Evolutionary conservation across 805 yeast genomes (phyloP).

Genomic region (Kuraishia ogatae): DNA sequence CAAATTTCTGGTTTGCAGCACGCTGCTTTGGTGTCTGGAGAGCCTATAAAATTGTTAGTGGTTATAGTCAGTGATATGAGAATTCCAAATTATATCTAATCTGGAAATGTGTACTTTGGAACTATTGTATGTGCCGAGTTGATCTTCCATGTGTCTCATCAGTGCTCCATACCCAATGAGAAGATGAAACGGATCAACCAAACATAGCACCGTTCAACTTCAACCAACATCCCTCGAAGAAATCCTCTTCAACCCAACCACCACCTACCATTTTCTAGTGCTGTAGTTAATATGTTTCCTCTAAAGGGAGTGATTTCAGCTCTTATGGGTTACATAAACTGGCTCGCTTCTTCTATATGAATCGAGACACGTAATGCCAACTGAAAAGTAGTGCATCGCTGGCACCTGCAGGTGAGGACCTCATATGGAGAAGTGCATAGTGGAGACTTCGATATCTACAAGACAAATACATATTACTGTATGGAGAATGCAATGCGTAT

Average conservation of each 20-base stretch:
- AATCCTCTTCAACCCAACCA: no score
- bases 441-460: no score
- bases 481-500: no score
- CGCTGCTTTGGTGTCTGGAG: conserved; percentile 82
- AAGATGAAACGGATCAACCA: no score
- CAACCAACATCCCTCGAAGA: not conserved
- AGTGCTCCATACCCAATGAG: no score
- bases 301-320: not conserved
- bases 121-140: no score
- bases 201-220: not conserved
- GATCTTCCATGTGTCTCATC: no score
- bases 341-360: no score
- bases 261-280: not conserved
- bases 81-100: no score
- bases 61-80: no score
- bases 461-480: no score
- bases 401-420: not conserved
- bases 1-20: conserved; percentile 78
- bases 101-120: no score
- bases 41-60: conserved; percentile 29
- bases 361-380: not conserved
- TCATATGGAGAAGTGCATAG: not conserved
- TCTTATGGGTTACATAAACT: not conserved
- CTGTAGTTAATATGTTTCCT: not conserved
- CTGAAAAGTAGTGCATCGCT: not conserved